Conservation (phyloP, 352 stramenopile species). For the Elongisporangium prolatum region DNA sequence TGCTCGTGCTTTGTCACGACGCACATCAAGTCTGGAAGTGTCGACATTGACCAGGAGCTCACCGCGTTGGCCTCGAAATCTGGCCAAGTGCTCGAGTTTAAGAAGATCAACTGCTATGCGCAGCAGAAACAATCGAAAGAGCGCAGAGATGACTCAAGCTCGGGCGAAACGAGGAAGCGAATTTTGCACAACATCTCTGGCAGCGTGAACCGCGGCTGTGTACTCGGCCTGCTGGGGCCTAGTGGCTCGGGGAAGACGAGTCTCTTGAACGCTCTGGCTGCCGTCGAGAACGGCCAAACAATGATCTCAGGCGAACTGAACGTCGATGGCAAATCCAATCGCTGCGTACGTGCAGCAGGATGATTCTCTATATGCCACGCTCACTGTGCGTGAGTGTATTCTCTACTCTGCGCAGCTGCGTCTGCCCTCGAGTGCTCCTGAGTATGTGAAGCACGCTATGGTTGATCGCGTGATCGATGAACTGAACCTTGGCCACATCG, state of each 20-base stretch:
- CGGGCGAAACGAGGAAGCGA: slow-evolving; percentile 10
- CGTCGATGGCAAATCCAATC: slow-evolving; percentile 57
- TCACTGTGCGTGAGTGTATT: slow-evolving; percentile 85
- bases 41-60: slow-evolving; percentile 37
- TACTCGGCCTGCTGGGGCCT: slow-evolving; percentile 67
- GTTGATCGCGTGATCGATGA: slow-evolving; percentile 66
- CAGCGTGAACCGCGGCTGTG: slow-evolving; percentile 41
- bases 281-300: slow-evolving; percentile 59
- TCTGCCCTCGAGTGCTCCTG: slow-evolving; percentile 39
- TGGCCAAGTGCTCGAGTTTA: slow-evolving; percentile 48
- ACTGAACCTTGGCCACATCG: slow-evolving; percentile 67
- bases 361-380: slow-evolving; percentile 71
- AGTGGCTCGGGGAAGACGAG: slow-evolving; percentile 84
- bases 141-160: not conserved
- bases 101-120: slow-evolving; percentile 46
- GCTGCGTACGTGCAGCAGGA: slow-evolving; percentile 88
- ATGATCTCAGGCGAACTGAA: slow-evolving; percentile 49
- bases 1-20: slow-evolving; percentile 35
- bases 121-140: slow-evolving; percentile 2
- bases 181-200: slow-evolving; percentile 67
- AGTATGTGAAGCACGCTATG: slow-evolving; percentile 57
- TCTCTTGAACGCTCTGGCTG: slow-evolving; percentile 69
- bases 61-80: slow-evolving; percentile 36
- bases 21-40: slow-evolving; percentile 15
- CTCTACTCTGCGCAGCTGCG: slow-evolving; percentile 77